phyloP scores from a whole-genome alignment of 1,139 yeast species.

The Eremothecium sinecaudum region DNA sequence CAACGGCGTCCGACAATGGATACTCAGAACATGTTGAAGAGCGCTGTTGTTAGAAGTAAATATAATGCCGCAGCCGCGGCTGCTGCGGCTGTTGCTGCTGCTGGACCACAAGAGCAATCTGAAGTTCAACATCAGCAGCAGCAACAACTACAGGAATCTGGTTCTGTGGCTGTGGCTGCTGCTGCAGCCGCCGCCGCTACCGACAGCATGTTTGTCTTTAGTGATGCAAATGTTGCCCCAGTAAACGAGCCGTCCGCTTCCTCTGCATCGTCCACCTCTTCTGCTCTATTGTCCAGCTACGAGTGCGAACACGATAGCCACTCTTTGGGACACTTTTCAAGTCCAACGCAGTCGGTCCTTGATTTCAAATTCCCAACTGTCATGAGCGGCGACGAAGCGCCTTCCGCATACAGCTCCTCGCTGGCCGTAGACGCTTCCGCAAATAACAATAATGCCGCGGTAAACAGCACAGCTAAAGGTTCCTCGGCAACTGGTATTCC shows the following conservation, averaged over 20 bases:
- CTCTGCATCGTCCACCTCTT: slow-evolving; percentile 2
- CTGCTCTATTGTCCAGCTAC: slow-evolving; percentile 2
- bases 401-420: slow-evolving; percentile 12
- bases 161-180: background rate
- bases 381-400: slow-evolving; percentile 2
- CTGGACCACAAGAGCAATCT: slow-evolving; percentile 1
- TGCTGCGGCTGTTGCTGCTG: background rate
- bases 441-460: slow-evolving; percentile 1
- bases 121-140: background rate
- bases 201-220: background rate
- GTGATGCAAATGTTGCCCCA: background rate
- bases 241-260: background rate
- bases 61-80: background rate
- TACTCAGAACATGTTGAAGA: slow-evolving; percentile 1
- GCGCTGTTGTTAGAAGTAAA: slow-evolving; percentile 1
- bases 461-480: slow-evolving; percentile 2
- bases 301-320: slow-evolving; percentile 4
- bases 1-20: slow-evolving; percentile 1
- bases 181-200: background rate
- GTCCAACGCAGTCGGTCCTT: slow-evolving; percentile 5
- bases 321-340: slow-evolving; percentile 4
- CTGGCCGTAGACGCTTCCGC: slow-evolving; percentile 9
- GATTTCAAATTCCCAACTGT: slow-evolving; percentile 4
- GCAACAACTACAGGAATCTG: too few species aligned
- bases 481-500: slow-evolving; percentile 2